These are phyloP conservation scores for Leucocoprinus birnbaumii DNA, from an alignment of 768 basidiomycete genomes.

Conservation along the genomic window DNA sequence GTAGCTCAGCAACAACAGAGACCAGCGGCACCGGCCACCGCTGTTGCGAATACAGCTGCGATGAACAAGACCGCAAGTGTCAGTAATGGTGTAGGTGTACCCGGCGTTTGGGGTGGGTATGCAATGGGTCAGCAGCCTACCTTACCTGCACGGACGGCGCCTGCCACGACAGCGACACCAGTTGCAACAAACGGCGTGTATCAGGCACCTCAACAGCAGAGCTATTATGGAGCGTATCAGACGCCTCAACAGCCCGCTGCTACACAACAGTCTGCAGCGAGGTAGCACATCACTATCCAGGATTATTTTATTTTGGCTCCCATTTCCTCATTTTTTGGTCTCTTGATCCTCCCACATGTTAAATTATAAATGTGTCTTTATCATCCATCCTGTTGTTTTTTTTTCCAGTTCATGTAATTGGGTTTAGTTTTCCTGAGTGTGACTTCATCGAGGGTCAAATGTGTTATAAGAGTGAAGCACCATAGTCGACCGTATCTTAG, in stretches of 20 bases:
- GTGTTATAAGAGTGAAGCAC: neutral
- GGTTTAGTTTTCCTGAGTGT: neutral
- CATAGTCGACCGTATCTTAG: slow-evolving; percentile 3
- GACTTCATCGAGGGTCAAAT: neutral
- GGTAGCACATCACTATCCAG: neutral
- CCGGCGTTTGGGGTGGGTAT: slow-evolving; percentile 13
- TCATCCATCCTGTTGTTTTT: neutral
- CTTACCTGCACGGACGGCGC: slow-evolving; percentile 30
- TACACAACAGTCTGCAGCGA: slow-evolving; percentile 12
- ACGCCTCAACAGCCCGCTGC: slow-evolving; percentile 21
- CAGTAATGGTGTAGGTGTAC: slow-evolving; percentile 1
- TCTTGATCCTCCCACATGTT: slow-evolving; percentile 6
- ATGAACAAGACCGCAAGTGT: slow-evolving; percentile 14
- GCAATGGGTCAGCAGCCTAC: slow-evolving; percentile 17
- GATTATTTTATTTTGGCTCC: slow-evolving; percentile 6
- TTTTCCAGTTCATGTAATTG: neutral
- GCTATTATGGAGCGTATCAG: slow-evolving; percentile 26
- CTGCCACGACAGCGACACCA: slow-evolving; percentile 13
- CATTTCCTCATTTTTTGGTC: slow-evolving; percentile 9
- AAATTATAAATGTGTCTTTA: slow-evolving; percentile 14
- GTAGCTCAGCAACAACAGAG: slow-evolving; percentile 6
- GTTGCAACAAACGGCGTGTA: slow-evolving; percentile 15
- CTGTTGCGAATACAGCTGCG: slow-evolving; percentile 54
- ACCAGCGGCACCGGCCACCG: slow-evolving; percentile 29
- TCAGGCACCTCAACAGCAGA: slow-evolving; percentile 17